A percentile compares a stretch with the other conserved stretches of the same genome.
These are phyloP conservation scores for Umbelopsis isabellina DNA, from an alignment of 192 early-diverging fungal species.

Conservation along the genomic window DNA sequence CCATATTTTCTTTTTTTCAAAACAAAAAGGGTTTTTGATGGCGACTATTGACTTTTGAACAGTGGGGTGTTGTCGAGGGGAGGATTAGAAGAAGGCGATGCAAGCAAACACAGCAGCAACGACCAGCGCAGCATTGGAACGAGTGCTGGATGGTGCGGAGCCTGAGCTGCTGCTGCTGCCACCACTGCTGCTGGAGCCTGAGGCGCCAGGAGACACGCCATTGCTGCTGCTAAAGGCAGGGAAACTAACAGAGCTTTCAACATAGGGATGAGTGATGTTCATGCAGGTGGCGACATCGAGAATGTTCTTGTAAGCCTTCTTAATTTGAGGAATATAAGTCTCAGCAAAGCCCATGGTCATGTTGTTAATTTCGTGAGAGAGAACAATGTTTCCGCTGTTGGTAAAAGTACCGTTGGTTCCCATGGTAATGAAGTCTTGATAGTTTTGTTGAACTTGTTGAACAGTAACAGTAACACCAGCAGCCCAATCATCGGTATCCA, in stretches of 20 bases:
- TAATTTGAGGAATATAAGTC: conserved; percentile 33
- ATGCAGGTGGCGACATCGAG: conserved; percentile 42
- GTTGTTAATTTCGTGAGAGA: conserved; percentile 44
- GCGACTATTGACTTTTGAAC: background rate
- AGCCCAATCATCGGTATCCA: conserved; percentile 58
- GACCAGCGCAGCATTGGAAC: conserved; percentile 32
- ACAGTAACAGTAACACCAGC: conserved; percentile 28
- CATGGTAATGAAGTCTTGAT: conserved; percentile 35
- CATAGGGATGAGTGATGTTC: conserved; percentile 43
- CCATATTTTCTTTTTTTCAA: background rate
- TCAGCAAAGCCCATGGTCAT: conserved; percentile 39
- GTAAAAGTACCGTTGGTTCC: conserved; percentile 35
- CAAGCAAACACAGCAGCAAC: conserved; percentile 35
- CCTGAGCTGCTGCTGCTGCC: background rate
- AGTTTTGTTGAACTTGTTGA: conserved; percentile 30
- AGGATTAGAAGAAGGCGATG: conserved; percentile 12
- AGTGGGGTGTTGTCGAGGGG: background rate
- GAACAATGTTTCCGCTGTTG: conserved; percentile 37
- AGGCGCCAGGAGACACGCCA: background rate
- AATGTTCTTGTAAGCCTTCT: conserved; percentile 37
- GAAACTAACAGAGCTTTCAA: conserved; percentile 32
- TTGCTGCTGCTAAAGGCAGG: conserved; percentile 12
- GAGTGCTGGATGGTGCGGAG: conserved; percentile 11
- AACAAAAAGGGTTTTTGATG: background rate
- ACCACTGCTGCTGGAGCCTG: background rate